These are phyloP conservation scores for Sporothrix luriei DNA, from an alignment of 2,329 filamentous ascomycete species.

Conservation along the genomic window DNA sequence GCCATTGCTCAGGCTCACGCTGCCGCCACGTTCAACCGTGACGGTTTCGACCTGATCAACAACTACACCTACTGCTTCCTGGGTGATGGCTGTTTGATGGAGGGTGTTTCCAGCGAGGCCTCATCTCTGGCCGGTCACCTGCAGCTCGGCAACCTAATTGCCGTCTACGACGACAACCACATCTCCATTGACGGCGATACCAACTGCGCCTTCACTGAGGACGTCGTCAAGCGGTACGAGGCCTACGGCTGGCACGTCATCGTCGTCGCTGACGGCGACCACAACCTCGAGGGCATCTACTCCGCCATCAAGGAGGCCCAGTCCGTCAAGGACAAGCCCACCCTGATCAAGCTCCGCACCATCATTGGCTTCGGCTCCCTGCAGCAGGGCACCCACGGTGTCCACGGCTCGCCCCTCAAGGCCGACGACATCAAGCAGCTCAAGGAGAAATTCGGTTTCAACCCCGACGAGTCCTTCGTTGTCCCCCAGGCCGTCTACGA, in stretches of 20 bases:
- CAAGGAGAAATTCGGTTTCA: constrained; percentile 94
- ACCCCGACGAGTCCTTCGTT: constrained; percentile 88
- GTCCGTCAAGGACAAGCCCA: constrained; percentile 92
- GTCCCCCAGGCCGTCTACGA: constrained; percentile 96
- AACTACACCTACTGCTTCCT: constrained; percentile 98
- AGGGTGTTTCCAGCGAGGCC: constrained; percentile 94
- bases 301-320: constrained; percentile 82
- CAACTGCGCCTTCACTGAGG: constrained; percentile 95
- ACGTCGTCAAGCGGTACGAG: constrained; percentile 92
- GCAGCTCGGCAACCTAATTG: constrained; percentile 96
- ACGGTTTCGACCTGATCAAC: constrained; percentile 84
- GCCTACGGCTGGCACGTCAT: constrained; percentile 94
- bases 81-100: constrained; percentile 97
- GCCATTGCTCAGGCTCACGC: constrained; percentile 95
- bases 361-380: constrained; percentile 96
- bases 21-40: constrained; percentile 93
- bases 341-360: constrained; percentile 93
- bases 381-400: constrained; percentile 89
- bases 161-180: constrained; percentile 98
- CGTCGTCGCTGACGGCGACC: constrained; percentile 83
- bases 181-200: constrained; percentile 95
- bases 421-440: constrained; percentile 89
- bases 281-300: constrained; percentile 85
- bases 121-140: constrained; percentile 91
- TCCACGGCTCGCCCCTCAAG: constrained; percentile 96